Evolutionary conservation across 2,329 filamentous ascomycete species (phyloP).

Genomic region (Phoma herbarum): DNA sequence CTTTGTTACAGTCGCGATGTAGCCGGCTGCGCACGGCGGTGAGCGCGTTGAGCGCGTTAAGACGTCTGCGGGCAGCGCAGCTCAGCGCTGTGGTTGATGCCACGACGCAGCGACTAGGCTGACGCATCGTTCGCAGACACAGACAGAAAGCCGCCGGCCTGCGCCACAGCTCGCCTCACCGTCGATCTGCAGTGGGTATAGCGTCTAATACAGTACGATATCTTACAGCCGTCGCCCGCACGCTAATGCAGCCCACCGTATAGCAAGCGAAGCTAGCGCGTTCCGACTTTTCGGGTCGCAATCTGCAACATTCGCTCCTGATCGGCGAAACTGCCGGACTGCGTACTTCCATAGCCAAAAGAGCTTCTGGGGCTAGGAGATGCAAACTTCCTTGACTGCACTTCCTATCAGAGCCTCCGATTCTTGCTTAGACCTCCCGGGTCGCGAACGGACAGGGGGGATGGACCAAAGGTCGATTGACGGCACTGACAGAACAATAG

Average conservation of each 20-base stretch:
- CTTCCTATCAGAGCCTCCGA: background rate
- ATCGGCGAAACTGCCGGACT: background rate
- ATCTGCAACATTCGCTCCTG: background rate
- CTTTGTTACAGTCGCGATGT: too few species aligned
- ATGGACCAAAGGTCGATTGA: background rate
- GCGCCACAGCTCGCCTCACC: background rate
- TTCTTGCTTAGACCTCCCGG: background rate
- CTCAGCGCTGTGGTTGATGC: too few species aligned
- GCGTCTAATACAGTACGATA: background rate
- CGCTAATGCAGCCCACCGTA: background rate
- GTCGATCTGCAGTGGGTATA: background rate
- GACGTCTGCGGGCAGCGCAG: too few species aligned
- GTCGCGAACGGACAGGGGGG: background rate
- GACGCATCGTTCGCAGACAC: too few species aligned
- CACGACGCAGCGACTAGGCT: too few species aligned
- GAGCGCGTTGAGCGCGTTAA: too few species aligned
- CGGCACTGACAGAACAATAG: background rate
- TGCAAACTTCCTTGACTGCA: background rate
- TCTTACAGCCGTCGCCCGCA: background rate
- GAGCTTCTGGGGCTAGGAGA: background rate
- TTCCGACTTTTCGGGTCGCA: background rate
- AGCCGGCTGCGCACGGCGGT: too few species aligned
- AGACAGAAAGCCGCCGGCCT: background rate
- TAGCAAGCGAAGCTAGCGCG: background rate
- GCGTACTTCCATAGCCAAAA: background rate